Conservation (phyloP, 345 rosid genomes). For the Geranium rotundifolium region DNA sequence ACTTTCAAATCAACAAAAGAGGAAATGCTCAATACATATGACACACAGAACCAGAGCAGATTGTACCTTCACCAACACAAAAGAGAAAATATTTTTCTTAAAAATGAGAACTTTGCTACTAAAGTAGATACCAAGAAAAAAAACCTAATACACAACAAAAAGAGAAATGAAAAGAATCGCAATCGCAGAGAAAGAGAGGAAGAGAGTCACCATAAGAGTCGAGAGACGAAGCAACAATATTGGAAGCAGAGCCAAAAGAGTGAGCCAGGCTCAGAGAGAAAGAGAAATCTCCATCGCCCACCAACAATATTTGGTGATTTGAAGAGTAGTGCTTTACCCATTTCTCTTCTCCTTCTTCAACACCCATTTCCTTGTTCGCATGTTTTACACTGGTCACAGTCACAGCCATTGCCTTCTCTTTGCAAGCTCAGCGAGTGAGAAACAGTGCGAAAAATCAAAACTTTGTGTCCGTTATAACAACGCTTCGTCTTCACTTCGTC, state of each 20-base stretch:
- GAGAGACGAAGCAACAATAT: conserved; percentile 44
- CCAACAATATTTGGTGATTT: conserved; percentile 30
- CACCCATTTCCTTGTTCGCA: not conserved
- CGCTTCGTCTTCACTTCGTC: no score
- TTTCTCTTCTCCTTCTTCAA: conserved; percentile 8
- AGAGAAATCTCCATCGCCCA: conserved; percentile 64
- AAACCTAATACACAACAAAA: not conserved
- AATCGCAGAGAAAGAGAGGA: not conserved
- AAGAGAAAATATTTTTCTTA: no score
- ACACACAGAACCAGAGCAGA: no score
- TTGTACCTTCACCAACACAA: no score
- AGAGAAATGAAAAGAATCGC: not conserved
- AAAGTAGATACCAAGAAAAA: not conserved
- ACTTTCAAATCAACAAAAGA: no score
- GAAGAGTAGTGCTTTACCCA: conserved; percentile 39
- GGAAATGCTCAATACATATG: no score
- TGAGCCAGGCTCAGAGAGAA: conserved; percentile 31
- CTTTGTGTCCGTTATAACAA: no score
- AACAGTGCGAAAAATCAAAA: no score
- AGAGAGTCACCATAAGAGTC: conserved; percentile 27
- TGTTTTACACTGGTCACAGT: conserved; percentile 1
- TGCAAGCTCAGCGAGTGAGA: no score
- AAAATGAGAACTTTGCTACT: no score
- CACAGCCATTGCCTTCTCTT: not conserved
- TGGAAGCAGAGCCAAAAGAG: conserved; percentile 36